Evolutionary conservation across 805 yeast species (phyloP).

Genomic region (Zygotorulaspora danielsina): DNA sequence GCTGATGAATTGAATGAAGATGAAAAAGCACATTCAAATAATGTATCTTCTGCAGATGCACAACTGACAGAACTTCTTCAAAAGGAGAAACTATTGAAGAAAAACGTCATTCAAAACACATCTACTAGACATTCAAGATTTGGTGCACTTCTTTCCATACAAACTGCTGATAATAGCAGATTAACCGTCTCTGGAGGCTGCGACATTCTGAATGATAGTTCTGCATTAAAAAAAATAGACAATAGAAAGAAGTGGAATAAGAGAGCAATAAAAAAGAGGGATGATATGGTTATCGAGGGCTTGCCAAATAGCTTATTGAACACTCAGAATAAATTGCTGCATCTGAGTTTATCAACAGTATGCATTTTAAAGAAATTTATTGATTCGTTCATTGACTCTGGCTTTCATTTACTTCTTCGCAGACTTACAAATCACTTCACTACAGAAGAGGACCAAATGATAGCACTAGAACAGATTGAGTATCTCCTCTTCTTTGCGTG

Average conservation of each 20-base stretch:
- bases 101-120: constrained; percentile 44
- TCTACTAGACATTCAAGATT: constrained; percentile 84
- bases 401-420: constrained; percentile 63
- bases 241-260: constrained; percentile 61
- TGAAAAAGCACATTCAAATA: not conserved
- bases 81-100: constrained; percentile 55
- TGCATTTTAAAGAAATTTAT: constrained; percentile 43
- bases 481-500: constrained; percentile 64
- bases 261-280: constrained; percentile 30
- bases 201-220: constrained; percentile 47
- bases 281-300: constrained; percentile 34
- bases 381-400: constrained; percentile 61
- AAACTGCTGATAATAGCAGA: constrained; percentile 53
- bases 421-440: constrained; percentile 48
- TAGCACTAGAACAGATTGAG: constrained; percentile 36
- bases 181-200: constrained; percentile 71
- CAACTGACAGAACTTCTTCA: constrained; percentile 50
- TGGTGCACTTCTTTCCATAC: constrained; percentile 77
- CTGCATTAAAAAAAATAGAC: constrained; percentile 63
- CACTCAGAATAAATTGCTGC: constrained; percentile 24
- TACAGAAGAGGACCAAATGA: constrained; percentile 37
- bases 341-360: constrained; percentile 34
- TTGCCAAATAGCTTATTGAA: constrained; percentile 29
- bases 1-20: not conserved
- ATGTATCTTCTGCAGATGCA: constrained; percentile 35